Evolutionary conservation across 306 rosid genomes (phyloP), one percentile per base, ranked within the genome.

Genomic region (Rubus parviflorus): DNA sequence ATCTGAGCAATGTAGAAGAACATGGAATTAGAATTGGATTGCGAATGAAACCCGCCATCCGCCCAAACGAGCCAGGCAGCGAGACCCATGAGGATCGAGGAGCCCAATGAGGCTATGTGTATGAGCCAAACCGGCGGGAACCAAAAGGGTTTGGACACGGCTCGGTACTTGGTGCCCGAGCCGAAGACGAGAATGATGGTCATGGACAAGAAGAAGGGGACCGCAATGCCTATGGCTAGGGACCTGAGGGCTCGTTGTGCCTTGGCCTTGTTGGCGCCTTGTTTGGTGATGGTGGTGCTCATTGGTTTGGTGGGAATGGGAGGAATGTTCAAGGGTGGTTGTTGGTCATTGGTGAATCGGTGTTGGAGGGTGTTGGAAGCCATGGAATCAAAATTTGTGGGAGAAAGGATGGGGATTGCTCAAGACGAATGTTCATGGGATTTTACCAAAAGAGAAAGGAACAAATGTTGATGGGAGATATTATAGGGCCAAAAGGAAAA

Each of bases 51-150:
- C 11, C 94, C 97, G 3, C 98, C 92, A 48, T 93, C 93, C 0
- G 91, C 94, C 96, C 98, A 93, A 5, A 90, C 88, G 0, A 90
- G 87, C 98, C 98, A 93, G 0, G 91, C 82, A 0, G 94, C 89
- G 0, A 90, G 88, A 0, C 97, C 93, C 88, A 88, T 85, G 45
- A 85, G 84, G 62, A 85, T 67, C 7, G 94, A 88, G 0, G 89
- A 90, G 0, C 87, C 83, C 68, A 87, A 20, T 0, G 91, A 79
- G 47, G 93, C 85, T 0, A 81, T 1, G 53, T 90, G 88, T 16
- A 93, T 45, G 84, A 87, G 53, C 97, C 96, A 93, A 2, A 90
- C 84, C 0, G 94, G 85, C 6, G 90, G 83, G 30, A 89, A 79
- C 97, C 98, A 89, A 8, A 86, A 41, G 0, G 93, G 94, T 17